A percentile compares a stretch with the other conserved stretches of the same genome.
phyloP scores from a whole-genome alignment of 2,329 filamentous ascomycete species.

The Colletotrichum plurivorum region DNA sequence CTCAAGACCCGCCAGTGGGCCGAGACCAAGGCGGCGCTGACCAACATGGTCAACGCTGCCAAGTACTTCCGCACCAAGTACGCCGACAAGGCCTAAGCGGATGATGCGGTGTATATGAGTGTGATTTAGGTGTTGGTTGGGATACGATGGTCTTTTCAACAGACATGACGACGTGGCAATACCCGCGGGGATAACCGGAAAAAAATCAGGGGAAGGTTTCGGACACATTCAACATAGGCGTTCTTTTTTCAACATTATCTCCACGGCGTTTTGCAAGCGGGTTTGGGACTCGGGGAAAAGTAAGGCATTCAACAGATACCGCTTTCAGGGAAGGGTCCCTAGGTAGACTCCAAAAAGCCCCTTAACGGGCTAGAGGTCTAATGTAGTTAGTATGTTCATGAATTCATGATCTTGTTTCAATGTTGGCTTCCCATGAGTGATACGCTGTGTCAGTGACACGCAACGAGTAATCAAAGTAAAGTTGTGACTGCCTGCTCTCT shows the following conservation, averaged over 20 bases:
- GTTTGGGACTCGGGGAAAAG: slow-evolving; percentile 41
- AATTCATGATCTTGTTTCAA: slow-evolving; percentile 39
- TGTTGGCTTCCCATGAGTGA: background rate
- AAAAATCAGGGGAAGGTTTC: slow-evolving; percentile 36
- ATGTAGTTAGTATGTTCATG: slow-evolving; percentile 36
- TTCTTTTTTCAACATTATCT: slow-evolving; percentile 43
- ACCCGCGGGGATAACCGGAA: slow-evolving; percentile 42
- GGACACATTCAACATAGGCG: slow-evolving; percentile 43
- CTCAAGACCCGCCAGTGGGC: slow-evolving; percentile 99
- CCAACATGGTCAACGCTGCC: slow-evolving; percentile 98
- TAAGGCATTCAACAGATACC: slow-evolving; percentile 43
- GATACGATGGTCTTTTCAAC: slow-evolving; percentile 42
- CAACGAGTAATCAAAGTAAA: no score
- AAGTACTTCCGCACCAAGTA: slow-evolving; percentile 97
- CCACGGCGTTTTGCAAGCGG: slow-evolving; percentile 42
- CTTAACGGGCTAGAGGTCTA: slow-evolving; percentile 42
- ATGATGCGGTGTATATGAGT: slow-evolving; percentile 34
- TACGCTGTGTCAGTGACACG: no score
- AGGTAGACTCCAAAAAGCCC: slow-evolving; percentile 39
- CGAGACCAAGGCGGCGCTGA: slow-evolving; percentile 96
- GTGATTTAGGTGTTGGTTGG: slow-evolving; percentile 41
- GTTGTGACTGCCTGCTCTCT: no score
- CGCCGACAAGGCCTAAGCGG: slow-evolving; percentile 53
- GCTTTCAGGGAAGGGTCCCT: slow-evolving; percentile 40
- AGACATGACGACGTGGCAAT: slow-evolving; percentile 41